These are phyloP conservation scores for Cantharellus anzutake DNA, from an alignment of 768 basidiomycete genomes.

Conservation along the genomic window DNA sequence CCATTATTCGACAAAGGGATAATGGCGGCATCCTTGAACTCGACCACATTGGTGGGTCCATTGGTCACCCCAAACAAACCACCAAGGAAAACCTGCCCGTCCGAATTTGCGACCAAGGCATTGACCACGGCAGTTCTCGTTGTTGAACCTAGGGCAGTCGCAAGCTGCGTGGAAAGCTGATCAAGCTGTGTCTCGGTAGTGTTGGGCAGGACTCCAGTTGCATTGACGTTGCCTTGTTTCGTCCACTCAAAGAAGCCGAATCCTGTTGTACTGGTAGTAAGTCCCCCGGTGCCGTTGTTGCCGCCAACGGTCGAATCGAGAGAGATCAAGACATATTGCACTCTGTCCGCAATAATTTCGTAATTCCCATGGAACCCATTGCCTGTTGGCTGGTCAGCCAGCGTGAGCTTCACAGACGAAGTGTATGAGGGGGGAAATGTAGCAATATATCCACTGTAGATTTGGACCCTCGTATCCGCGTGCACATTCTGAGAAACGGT, in stretches of 20 bases:
- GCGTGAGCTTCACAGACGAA: slow-evolving; percentile 52
- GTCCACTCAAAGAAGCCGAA: slow-evolving; percentile 91
- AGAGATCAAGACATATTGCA: slow-evolving; percentile 61
- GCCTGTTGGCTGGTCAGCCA: slow-evolving; percentile 47
- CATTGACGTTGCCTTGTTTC: slow-evolving; percentile 31
- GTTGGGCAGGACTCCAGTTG: slow-evolving; percentile 44
- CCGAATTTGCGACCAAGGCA: slow-evolving; percentile 43
- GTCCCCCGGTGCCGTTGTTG: slow-evolving; percentile 13
- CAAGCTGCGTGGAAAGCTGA: slow-evolving; percentile 37
- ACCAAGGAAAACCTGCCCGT: slow-evolving; percentile 48
- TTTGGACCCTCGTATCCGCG: slow-evolving; percentile 34
- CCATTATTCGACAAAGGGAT: slow-evolving; percentile 40
- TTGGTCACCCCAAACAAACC: slow-evolving; percentile 52
- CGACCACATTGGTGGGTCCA: slow-evolving; percentile 44
- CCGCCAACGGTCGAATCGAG: slow-evolving; percentile 25
- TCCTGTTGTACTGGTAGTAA: slow-evolving; percentile 22
- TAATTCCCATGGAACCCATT: slow-evolving; percentile 47
- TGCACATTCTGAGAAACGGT: slow-evolving; percentile 54
- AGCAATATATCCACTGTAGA: slow-evolving; percentile 76
- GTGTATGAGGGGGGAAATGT: slow-evolving; percentile 53
- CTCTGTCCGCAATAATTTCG: slow-evolving; percentile 66
- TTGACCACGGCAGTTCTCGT: slow-evolving; percentile 21
- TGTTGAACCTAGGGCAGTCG: slow-evolving; percentile 36
- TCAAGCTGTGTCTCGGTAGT: slow-evolving; percentile 52
- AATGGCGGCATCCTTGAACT: slow-evolving; percentile 41